Evolutionary conservation across 2,329 filamentous ascomycete species (phyloP).

Genomic region (Paraconiothyrium sp.): DNA sequence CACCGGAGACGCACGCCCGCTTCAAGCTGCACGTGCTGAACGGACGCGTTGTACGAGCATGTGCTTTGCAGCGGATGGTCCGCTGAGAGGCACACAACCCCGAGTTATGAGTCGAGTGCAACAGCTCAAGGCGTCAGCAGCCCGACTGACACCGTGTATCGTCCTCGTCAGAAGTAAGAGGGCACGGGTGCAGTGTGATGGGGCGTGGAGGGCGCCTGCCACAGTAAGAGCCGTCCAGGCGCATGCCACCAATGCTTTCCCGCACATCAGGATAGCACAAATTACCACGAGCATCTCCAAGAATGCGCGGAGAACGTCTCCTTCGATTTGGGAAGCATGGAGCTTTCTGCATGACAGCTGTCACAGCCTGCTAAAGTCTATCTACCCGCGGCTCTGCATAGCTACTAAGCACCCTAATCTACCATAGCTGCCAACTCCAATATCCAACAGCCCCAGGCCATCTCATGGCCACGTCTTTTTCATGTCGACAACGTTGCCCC

Average conservation of each 20-base stretch:
- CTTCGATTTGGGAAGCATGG: background rate
- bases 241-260: background rate
- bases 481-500: background rate
- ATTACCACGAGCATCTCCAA: background rate
- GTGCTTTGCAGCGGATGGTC: background rate
- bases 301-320: background rate
- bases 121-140: background rate
- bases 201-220: background rate
- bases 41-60: background rate
- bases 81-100: background rate
- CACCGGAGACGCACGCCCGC: background rate
- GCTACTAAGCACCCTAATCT: background rate
- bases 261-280: background rate
- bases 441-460: background rate
- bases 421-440: background rate
- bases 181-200: background rate
- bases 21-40: background rate
- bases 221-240: background rate
- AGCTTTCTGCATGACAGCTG: background rate
- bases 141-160: background rate
- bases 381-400: background rate
- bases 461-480: no score
- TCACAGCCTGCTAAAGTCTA: background rate
- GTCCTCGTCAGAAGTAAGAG: constrained; percentile 1
- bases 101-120: background rate